Conservation (phyloP, 257 asterid species). For the Anisodus tanguticus region DNA sequence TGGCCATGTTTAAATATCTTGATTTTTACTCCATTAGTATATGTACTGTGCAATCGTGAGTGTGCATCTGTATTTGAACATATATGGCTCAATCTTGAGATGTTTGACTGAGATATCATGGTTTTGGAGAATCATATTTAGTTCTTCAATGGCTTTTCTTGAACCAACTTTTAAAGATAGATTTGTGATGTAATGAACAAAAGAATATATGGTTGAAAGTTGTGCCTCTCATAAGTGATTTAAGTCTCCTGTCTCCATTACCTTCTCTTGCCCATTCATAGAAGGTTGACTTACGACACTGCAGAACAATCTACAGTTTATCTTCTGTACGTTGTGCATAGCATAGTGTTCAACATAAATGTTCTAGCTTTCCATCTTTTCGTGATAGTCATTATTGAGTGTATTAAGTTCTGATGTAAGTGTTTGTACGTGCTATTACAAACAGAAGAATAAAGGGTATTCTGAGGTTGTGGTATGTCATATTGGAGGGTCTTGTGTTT, state of each 20-base stretch:
- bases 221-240: neutral
- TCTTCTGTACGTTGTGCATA: neutral
- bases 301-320: neutral
- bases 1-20: slow-evolving; percentile 29
- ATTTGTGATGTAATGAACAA: slow-evolving; percentile 15
- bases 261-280: neutral
- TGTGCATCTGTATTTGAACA: neutral
- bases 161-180: neutral
- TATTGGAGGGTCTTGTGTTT: neutral
- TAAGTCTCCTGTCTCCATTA: neutral
- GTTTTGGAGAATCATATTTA: slow-evolving; percentile 4
- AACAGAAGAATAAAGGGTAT: neutral
- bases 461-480: neutral
- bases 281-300: neutral
- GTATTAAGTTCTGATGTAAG: neutral
- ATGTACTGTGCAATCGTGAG: neutral
- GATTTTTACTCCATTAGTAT: slow-evolving; percentile 5
- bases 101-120: slow-evolving; percentile 17
- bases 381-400: neutral
- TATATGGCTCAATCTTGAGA: neutral
- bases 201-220: slow-evolving; percentile 11
- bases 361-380: neutral
- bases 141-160: neutral
- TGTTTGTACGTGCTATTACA: neutral
- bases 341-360: neutral